Evolutionary conservation across 257 asterid species (phyloP).

Genomic region (Solanum raphanifolium): DNA sequence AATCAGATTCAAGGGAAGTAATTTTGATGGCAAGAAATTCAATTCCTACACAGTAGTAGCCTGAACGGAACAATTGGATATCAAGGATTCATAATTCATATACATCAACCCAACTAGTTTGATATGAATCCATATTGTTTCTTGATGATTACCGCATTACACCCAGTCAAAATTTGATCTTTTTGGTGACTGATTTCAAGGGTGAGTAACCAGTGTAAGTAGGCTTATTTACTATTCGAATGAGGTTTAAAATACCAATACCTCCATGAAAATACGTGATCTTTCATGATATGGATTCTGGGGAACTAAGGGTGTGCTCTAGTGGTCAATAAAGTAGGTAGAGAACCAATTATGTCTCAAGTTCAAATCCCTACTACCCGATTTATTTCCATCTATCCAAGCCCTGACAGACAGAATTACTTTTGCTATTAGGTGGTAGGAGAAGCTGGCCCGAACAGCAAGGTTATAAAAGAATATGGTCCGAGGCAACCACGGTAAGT

Average conservation of each 20-base stretch:
- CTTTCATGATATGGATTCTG: constrained; percentile 63
- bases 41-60: neutral
- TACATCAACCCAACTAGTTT: neutral
- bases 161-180: constrained; percentile 35
- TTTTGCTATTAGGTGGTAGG: neutral
- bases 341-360: neutral
- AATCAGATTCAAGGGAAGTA: neutral
- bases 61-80: neutral
- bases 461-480: neutral
- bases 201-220: constrained; percentile 46
- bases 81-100: neutral
- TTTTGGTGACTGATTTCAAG: constrained; percentile 47
- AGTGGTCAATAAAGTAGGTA: neutral
- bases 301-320: too few relatives aligned
- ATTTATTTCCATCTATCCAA: neutral
- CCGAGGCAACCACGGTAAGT: constrained; percentile 53
- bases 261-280: constrained; percentile 37
- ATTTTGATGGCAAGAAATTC: neutral
- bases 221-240: constrained; percentile 34
- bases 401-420: neutral
- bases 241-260: constrained; percentile 71
- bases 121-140: constrained; percentile 48
- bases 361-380: neutral
- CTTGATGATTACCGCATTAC: constrained; percentile 39
- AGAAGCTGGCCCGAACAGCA: neutral